Base-by-base conservation (phyloP, 2,329 filamentous ascomycete species). In the Phialophora chinensis region DNA sequence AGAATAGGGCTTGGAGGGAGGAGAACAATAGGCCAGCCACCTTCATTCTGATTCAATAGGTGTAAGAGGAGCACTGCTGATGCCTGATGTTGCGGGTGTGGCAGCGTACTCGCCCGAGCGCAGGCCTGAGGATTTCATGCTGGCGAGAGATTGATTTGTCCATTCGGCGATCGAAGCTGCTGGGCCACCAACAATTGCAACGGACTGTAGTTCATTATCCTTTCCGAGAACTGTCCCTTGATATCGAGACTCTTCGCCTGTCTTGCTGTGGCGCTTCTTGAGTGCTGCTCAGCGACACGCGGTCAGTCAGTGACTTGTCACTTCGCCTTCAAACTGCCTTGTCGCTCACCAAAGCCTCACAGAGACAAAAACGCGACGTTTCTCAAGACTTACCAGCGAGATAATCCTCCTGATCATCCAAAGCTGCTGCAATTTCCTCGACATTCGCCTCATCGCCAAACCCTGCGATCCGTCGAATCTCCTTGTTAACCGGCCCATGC, bases 181-280 rank as follows among this genome's bases (percentile, higher is more conserved):
- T 38, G 87, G 83, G 23, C 91, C 91, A 52, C 93, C 93, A 76
- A 96, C 93, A 60, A 96, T 89, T 60, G 89, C 83, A 31, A 97
- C 81, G 7, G 90, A 86, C 74, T 87, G 87, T 64, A 89, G 86
- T 71, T 96, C 92, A 57, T 85, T 85, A 53, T 85, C 83, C 71
- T 89, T 89, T 3, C 94, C 94, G 11, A 98, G 83, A 0, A 95
- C 86, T 0, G 94, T 97, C 33, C 92, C 92, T 72, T 90, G 87
- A 77, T 92, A 96, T 74, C 94, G 90, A 10, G 90, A 89, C 74
- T 96, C 93, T 74, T 96, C 92, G 69, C 91, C 91, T 0, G 90
- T 91, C 73, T 95, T 96, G 80, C 90, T 93, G 77, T 96, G 91
- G 75, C 96, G 97, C 80, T 93, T 95, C 79, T 96, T 97, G 50